A percentile compares a stretch with the other conserved stretches of the same genome.
phyloP scores from a whole-genome alignment of 345 rosid genomes.

The Hypericum androsaemum region DNA sequence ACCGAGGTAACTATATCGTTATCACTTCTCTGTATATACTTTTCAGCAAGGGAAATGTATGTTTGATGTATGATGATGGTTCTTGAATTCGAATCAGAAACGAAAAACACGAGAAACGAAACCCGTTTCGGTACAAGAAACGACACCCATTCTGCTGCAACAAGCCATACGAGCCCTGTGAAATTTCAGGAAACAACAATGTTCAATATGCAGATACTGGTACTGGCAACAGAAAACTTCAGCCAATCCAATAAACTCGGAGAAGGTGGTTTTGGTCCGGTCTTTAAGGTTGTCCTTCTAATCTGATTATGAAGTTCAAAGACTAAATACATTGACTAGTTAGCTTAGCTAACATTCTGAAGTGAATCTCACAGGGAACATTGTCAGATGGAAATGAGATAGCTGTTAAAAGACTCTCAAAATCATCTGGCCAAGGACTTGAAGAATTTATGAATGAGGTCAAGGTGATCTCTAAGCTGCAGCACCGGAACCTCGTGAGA shows the following conservation, averaged over 20 bases:
- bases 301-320: background rate
- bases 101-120: no score
- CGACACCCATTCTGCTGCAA: no score
- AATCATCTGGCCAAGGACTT: background rate
- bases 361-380: constrained; percentile 2
- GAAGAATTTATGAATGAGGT: background rate
- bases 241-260: constrained; percentile 2
- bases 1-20: no score
- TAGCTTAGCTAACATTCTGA: background rate
- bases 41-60: no score
- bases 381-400: constrained; percentile 10
- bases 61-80: no score
- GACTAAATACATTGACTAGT: background rate
- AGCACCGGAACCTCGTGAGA: constrained; percentile 19
- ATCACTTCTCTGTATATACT: no score
- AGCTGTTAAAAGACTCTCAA: constrained; percentile 16
- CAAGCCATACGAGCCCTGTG: no score
- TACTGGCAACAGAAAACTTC: constrained; percentile 8
- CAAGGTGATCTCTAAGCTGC: constrained; percentile 7
- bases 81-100: no score
- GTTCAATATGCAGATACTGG: background rate
- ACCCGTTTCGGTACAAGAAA: no score
- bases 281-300: background rate
- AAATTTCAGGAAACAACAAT: constrained; percentile 1
- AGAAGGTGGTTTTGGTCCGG: constrained; percentile 9